A percentile compares a stretch with the other conserved stretches of the same genome.
These are phyloP conservation scores for Daldinia bambusicola DNA, from an alignment of 495 filamentous ascomycete species.

Conservation along the genomic window DNA sequence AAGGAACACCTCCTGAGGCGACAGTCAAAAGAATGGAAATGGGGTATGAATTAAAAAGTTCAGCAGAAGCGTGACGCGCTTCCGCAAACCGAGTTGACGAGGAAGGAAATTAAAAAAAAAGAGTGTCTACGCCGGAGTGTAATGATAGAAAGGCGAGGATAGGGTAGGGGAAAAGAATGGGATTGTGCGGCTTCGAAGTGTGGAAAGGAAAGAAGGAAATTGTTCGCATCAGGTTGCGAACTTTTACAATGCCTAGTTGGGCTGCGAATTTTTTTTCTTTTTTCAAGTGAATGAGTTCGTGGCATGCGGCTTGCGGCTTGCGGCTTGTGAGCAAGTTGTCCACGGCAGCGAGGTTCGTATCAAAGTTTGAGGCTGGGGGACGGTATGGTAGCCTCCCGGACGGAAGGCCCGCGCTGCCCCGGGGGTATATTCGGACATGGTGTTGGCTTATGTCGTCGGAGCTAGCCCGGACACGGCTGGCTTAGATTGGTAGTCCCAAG, in stretches of 20 bases:
- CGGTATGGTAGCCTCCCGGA: neutral
- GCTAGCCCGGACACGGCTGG: neutral
- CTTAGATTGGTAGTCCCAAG: neutral
- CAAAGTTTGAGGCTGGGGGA: neutral
- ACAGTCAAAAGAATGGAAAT: neutral
- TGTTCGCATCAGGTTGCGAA: neutral
- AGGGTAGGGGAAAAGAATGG: conserved; percentile 1
- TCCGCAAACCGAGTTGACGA: neutral
- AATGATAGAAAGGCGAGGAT: neutral
- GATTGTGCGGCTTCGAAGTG: neutral
- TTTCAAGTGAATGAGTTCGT: neutral
- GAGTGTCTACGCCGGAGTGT: neutral
- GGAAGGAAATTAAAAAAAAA: neutral
- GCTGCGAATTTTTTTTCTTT: neutral
- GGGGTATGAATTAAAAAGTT: neutral
- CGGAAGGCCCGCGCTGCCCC: neutral
- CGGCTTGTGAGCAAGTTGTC: neutral
- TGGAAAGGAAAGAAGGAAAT: neutral
- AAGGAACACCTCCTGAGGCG: neutral
- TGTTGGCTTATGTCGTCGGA: neutral
- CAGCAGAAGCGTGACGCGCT: neutral
- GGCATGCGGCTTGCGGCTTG: neutral
- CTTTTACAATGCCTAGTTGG: conserved; percentile 3
- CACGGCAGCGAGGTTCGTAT: neutral
- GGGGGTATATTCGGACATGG: neutral